A percentile compares a stretch with the other conserved stretches of the same genome.
These are phyloP conservation scores for Sporothrix sp. DNA, from an alignment of 2,329 filamentous ascomycete species.

Conservation along the genomic window DNA sequence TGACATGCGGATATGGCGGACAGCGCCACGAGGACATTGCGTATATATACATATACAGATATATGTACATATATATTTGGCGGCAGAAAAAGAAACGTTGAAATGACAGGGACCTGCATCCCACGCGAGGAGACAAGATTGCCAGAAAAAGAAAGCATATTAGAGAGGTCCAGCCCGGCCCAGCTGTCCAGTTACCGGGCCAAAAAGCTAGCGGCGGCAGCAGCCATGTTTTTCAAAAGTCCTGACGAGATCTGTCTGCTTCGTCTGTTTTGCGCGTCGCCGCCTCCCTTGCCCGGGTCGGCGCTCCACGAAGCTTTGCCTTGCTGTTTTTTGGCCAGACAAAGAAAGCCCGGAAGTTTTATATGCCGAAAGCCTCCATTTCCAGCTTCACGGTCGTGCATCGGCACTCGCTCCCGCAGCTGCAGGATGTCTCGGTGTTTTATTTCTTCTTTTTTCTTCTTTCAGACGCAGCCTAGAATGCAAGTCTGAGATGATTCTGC, in stretches of 20 bases:
- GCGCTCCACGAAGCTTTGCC: slow-evolving; percentile 1
- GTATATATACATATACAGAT: no score
- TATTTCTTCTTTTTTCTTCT: not conserved
- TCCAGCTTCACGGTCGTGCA: no score
- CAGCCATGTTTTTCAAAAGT: not conserved
- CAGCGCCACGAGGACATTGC: no score
- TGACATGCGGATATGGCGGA: no score
- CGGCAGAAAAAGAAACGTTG: not conserved
- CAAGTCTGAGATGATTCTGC: not conserved
- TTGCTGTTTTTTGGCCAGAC: no score
- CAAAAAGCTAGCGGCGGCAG: not conserved
- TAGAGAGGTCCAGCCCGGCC: not conserved
- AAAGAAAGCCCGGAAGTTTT: no score
- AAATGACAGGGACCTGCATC: not conserved
- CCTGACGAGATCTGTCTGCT: not conserved
- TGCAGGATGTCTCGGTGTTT: no score
- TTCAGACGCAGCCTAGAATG: not conserved
- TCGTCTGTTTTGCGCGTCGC: not conserved
- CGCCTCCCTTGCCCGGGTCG: not conserved
- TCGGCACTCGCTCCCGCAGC: no score
- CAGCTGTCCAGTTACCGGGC: not conserved
- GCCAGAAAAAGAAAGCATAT: not conserved
- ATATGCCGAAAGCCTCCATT: no score
- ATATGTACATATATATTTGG: no score
- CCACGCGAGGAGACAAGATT: not conserved